Base-by-base conservation (phyloP, 352 stramenopile species). In the Phytophthora fragariaefolia region DNA sequence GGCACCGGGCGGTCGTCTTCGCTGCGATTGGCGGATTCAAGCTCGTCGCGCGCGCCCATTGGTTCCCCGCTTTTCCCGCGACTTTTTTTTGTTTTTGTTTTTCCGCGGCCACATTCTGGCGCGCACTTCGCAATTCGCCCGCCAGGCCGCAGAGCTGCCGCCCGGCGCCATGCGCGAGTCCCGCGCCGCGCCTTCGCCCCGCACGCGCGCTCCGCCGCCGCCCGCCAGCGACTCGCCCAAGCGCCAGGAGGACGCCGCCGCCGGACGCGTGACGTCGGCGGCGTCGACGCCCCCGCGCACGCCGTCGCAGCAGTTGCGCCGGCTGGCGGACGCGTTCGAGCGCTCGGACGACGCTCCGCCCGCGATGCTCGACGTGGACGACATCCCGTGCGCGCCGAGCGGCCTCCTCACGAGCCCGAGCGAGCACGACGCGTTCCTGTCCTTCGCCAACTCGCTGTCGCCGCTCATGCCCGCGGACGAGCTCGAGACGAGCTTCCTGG, bases 391-490 rank as follows among this genome's bases (percentile, higher is more conserved):
- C 57, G 74, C 63, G 4, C 83, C 71, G 6, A 83, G 79, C 30
- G 72, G 71, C 30, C 58, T 77, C 2, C 46, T 63, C 20, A 64
- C 69, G 5, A 76, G 61, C 42, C 73, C 63, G 15, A 74, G 75
- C 50, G 84, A 95, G 38, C 80, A 89, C 32, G 87, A 92, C 62
- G 89, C 81, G 32, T 90, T 94, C 58, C 93, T 93, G 56, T 92
- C 85, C 22, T 93, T 94, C 55, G 83, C 76, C 0, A 90, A 90
- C 49, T 83, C 83, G 24, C 74, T 96, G 1, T 92, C 87, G 5
- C 84, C 85, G n/a, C 69, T 93, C 13, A 69, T 83, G 32, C 58
- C 72, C 24, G 56, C 66, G 0, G 85, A 92, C 2, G 85, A 90
- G 28, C 77, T 92, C 12, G 85, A 90, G 20, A 83, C 69, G 24